phyloP scores from a whole-genome alignment of 148 eudicot species.

The Rhododendron ferrugineum region DNA sequence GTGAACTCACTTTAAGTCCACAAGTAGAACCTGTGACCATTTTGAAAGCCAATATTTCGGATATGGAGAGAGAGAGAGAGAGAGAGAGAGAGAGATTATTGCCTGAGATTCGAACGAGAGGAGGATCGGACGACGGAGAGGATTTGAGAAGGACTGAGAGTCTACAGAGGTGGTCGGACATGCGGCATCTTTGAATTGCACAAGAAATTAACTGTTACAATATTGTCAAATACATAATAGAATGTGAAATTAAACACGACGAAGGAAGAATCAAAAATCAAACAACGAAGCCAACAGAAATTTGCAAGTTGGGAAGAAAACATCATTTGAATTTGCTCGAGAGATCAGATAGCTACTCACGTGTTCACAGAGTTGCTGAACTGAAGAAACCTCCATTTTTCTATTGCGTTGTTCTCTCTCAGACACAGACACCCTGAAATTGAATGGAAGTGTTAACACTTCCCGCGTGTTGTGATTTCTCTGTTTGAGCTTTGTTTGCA shows the following conservation, averaged over 20 bases:
- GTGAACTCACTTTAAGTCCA: no score
- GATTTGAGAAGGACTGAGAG: conserved; percentile 44
- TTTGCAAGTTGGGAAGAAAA: not conserved
- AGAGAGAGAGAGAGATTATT: conserved; percentile 7
- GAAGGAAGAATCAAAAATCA: not conserved
- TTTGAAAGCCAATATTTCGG: not conserved
- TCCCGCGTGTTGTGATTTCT: conserved; percentile 1
- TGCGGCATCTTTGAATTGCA: conserved; percentile 61
- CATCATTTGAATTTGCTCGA: not conserved
- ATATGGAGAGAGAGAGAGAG: not conserved
- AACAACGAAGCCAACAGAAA: not conserved
- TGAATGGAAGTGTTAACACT: no score
- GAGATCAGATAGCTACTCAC: not conserved
- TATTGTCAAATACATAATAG: not conserved
- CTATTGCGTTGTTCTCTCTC: not conserved
- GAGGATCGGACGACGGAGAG: conserved; percentile 17
- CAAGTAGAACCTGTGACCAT: not conserved
- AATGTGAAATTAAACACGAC: not conserved
- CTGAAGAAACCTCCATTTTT: conserved; percentile 15
- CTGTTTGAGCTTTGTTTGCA: no score
- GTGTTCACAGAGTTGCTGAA: conserved; percentile 12
- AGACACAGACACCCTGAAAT: no score
- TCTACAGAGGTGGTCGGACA: conserved; percentile 45
- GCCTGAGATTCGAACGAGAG: conserved; percentile 48
- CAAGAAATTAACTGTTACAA: conserved; percentile 45